Base-by-base conservation (phyloP, 352 stramenopile genomes). In the Phytophthora europaea region DNA sequence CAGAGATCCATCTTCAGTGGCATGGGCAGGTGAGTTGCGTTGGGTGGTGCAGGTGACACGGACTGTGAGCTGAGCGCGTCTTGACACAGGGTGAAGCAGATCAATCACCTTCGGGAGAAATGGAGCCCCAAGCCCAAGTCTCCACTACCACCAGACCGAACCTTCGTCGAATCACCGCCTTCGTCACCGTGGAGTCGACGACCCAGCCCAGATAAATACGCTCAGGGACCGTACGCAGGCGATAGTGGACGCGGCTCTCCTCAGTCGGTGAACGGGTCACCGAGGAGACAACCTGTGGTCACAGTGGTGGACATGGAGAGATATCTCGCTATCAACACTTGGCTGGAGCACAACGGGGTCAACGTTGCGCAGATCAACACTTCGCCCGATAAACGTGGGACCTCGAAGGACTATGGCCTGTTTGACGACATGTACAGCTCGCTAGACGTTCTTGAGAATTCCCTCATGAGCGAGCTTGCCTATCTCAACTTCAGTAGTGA, bases 351-450 rank as follows among this genome's bases (percentile, higher is more conserved):
- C 7, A 81, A 83, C 16, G 77, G 69, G 3, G 85, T 89, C 33
- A 71, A 84, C 15, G 66, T 86, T 20, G 54, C 72, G 2, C 66
- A 78, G 12, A 9, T 56, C 1, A 59, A 52, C n/a, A 65, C 50
- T 48, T 51, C 43, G 56, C 51, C 33, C 23, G 38, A 62, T 48
- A 16, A 51, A 4, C 22, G 56, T 6, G 40, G 33, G 23, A 75
- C 56, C 18, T 36, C 61, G 0, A 72, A 66, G 50, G 53, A 61
- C 5, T 47, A 61, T 8, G 72, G 79, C 20, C 33, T 80, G 7
- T 84, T 89, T 61, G 80, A 86, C 52, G 82, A 87, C 15, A 75
- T 89, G 52, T 84, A 84, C 52, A 61, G 69, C 20, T 84, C 82
- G 8, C 62, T 89, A 7, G 78, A 87, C 26, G 51, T 66, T n/a